Base-by-base conservation (phyloP, 108 stramenopile genomes). In the Cylindrotheca closterium region DNA sequence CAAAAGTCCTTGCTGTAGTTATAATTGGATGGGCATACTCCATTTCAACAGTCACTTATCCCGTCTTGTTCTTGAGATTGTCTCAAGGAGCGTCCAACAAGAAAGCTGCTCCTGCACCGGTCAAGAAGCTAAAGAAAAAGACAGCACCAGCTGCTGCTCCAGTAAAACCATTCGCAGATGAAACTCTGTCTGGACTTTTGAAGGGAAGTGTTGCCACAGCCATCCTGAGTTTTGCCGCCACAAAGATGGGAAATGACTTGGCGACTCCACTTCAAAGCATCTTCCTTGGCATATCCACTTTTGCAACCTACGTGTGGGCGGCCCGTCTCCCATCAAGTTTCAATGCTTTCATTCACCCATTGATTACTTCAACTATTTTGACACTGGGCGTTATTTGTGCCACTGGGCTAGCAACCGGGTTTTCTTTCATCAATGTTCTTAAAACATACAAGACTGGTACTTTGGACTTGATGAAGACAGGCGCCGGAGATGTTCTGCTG, bases 401-500 rank as follows among this genome's bases (percentile, higher is more conserved):
- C 18, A 71, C 63, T 21, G 73, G 74, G 22, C 30, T 58, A 21
- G 63, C 78, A 2, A 84, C 83, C 21, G 75, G 77, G 30, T 55
- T 63, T 12, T 46, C 64, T 46, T 90, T 85, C 58, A 47, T 74
- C 15, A 45, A 33, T 12, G 70, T 90, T 2, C 60, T 94, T 21
- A 47, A 60, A 62, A 63, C 69, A 4, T 94, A 91, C 76, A 90
- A 79, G 73, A 58, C 59, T 22, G 89, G 89, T n/a, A 74, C 79
- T 21, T 75, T 88, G 26, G 46, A 75, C 34, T 63, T 77, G 22
- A 59, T 74, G 23, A 57, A 65, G n/a, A 65, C 80, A 4, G 87
- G 88, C 19, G 86, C 93, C 1, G 93, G 87, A 30, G 93, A 90
- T 75, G 22, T 86, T 12, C 63, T 91, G 26, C 52, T 91, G 45